phyloP scores from a whole-genome alignment of 2,329 filamentous ascomycete species.

The Verticillium dahliae region DNA sequence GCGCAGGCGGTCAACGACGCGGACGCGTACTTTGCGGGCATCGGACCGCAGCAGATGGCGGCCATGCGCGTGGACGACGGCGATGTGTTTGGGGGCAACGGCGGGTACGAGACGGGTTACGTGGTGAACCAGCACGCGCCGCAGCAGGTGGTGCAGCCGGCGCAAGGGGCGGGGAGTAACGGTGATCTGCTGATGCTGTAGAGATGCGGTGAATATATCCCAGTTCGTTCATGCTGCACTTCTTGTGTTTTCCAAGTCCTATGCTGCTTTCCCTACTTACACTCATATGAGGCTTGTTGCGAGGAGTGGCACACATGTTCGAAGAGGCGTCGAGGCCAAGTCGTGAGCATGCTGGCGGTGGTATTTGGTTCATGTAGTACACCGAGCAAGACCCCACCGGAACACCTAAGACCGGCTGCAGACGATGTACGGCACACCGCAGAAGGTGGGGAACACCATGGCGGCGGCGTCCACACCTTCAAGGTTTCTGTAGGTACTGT shows the following conservation, averaged over 20 bases:
- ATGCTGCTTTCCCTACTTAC: background rate
- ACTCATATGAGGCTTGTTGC: background rate
- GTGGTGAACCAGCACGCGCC: constrained; percentile 80
- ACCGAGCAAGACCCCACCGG: background rate
- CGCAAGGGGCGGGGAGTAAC: constrained; percentile 56
- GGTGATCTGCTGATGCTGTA: constrained; percentile 66
- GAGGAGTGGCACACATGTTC: background rate
- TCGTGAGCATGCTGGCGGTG: background rate
- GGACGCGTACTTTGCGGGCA: constrained; percentile 80
- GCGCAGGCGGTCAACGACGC: constrained; percentile 74
- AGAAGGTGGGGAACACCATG: background rate
- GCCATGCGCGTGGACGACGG: constrained; percentile 61
- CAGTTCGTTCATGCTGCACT: background rate
- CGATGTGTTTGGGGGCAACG: constrained; percentile 58
- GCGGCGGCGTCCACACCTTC: no score
- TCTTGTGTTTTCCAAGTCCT: background rate
- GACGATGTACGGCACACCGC: background rate
- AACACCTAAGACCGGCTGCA: no score
- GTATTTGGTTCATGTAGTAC: background rate
- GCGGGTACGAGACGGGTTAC: constrained; percentile 47
- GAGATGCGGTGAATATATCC: constrained; percentile 1
- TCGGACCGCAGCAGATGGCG: constrained; percentile 69
- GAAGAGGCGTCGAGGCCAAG: background rate
- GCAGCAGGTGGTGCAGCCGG: constrained; percentile 67
- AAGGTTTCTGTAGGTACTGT: no score